Conservation (phyloP, 2,329 filamentous ascomycete species). For the Colletotrichum coccodes region DNA sequence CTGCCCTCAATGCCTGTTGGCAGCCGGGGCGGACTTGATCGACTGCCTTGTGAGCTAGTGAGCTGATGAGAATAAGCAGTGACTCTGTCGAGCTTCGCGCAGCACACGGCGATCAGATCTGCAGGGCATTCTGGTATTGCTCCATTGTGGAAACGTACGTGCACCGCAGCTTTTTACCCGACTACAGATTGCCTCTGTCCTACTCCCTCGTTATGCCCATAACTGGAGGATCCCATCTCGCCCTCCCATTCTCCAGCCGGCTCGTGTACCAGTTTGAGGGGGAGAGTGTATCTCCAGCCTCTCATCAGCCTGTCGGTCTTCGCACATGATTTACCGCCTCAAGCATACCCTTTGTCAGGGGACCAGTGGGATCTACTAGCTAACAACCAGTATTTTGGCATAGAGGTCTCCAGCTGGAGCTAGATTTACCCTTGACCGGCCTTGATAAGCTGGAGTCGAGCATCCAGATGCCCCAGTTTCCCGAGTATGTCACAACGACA, state of each 20-base stretch:
- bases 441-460: conserved; percentile 62
- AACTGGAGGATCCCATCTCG: not conserved
- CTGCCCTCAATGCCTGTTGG: not conserved
- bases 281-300: not conserved
- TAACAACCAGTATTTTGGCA: conserved; percentile 6
- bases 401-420: conserved; percentile 66
- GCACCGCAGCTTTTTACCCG: not conserved
- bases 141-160: conserved; percentile 63
- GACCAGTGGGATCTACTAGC: conserved; percentile 4
- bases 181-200: not conserved
- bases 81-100: conserved; percentile 57
- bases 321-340: not conserved
- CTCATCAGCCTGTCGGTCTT: too few relatives aligned
- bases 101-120: conserved; percentile 59
- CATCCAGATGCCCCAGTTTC: conserved; percentile 47
- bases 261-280: not conserved
- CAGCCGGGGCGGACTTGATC: not conserved
- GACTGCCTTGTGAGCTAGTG: not conserved
- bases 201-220: not conserved
- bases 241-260: not conserved
- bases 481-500: not conserved
- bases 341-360: not conserved
- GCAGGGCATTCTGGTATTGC: conserved; percentile 67
- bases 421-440: conserved; percentile 66
- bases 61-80: conserved; percentile 36